Percentiles rank a stretch among this genome's conserved stretches.
Evolutionary conservation across 2,329 filamentous ascomycete species (phyloP).

Genomic region (Colletotrichum aenigma): DNA sequence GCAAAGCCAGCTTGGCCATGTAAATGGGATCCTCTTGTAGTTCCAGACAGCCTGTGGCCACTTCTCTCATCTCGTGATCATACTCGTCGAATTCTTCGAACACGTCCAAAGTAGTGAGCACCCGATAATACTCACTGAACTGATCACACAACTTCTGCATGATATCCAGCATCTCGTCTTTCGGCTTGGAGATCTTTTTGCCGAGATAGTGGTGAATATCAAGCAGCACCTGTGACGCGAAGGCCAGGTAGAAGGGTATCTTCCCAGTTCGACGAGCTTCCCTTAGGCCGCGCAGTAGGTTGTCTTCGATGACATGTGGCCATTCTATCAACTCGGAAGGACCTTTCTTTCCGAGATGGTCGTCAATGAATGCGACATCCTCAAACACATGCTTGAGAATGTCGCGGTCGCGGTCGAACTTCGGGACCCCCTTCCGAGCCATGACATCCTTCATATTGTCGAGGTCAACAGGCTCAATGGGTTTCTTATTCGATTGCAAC

Average conservation of each 20-base stretch:
- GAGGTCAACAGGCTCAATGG: background rate
- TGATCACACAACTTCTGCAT: background rate
- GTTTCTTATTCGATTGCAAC: background rate
- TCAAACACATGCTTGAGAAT: background rate
- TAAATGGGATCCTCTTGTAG: background rate
- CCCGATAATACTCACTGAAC: background rate
- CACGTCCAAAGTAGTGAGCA: background rate
- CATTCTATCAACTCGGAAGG: background rate
- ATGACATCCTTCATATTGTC: background rate
- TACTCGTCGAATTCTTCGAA: background rate
- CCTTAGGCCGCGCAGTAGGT: constrained; percentile 38
- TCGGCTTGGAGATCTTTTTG: background rate
- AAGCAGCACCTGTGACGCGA: constrained; percentile 44
- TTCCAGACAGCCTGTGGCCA: background rate
- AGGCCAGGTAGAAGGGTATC: constrained; percentile 39
- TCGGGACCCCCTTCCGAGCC: background rate
- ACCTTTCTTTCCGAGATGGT: background rate
- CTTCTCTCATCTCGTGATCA: background rate
- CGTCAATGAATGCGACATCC: background rate
- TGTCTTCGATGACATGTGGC: constrained; percentile 31
- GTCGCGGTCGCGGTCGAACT: background rate
- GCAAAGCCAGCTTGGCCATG: background rate
- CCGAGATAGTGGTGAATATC: constrained; percentile 40
- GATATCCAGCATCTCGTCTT: background rate
- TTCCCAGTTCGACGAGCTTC: constrained; percentile 31